phyloP scores from a whole-genome alignment of 139 green algal species.

The Trebouxia sp. region DNA sequence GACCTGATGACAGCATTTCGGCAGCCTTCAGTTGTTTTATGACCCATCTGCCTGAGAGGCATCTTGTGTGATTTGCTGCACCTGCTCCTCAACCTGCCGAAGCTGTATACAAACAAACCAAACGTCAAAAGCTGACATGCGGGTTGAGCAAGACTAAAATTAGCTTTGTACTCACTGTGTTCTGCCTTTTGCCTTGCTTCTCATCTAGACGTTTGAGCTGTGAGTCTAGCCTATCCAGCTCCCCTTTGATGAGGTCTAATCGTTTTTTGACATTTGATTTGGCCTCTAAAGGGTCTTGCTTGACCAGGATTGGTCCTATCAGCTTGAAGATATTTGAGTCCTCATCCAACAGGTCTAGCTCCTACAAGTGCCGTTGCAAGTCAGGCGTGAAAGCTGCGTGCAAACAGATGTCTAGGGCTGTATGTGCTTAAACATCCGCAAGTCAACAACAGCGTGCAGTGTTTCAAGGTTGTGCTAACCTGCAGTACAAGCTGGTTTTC shows the following conservation, averaged over 20 bases:
- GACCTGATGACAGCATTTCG: neutral
- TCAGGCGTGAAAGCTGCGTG: neutral
- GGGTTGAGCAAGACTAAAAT: neutral
- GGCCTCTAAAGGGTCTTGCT: constrained; percentile 85
- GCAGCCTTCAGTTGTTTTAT: too few relatives aligned
- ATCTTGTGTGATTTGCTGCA: constrained; percentile 14
- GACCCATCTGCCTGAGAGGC: neutral
- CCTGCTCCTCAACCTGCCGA: constrained; percentile 13
- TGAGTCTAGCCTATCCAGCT: constrained; percentile 54
- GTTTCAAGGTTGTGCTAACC: constrained; percentile 26
- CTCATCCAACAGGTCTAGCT: constrained; percentile 78
- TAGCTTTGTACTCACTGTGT: constrained; percentile 28
- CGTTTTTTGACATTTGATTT: constrained; percentile 87
- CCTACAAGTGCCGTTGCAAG: constrained; percentile 47
- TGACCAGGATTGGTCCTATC: constrained; percentile 85
- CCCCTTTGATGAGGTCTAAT: constrained; percentile 79
- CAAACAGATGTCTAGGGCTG: neutral
- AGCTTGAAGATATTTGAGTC: constrained; percentile 87
- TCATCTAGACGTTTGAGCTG: constrained; percentile 45
- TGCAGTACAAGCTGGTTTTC: constrained; percentile 78
- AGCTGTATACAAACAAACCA: neutral
- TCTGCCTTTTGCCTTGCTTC: constrained; percentile 51
- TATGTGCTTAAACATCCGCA: neutral
- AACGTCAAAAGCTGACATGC: neutral
- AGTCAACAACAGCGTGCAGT: neutral